A percentile compares a stretch with the other conserved stretches of the same genome.
Conservation (phyloP, 768 basidiomycete genomes). For the Mycena latifolia region DNA sequence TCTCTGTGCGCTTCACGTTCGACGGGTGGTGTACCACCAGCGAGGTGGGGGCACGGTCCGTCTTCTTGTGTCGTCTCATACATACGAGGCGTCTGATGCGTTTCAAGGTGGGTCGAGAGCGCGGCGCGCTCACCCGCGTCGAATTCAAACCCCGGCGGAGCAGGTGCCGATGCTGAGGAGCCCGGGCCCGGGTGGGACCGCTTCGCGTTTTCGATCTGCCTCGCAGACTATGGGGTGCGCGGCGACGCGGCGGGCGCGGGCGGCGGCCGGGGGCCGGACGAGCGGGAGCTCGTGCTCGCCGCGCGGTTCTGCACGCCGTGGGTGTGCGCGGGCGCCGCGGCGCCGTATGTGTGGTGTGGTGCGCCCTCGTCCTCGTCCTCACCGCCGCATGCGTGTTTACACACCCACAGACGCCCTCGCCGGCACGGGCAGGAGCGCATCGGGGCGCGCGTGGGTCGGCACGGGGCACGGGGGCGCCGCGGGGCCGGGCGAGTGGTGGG, state of each 20-base stretch:
- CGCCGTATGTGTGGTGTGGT: constrained; percentile 35
- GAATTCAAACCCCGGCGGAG: constrained; percentile 6
- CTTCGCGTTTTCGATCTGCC: constrained; percentile 70
- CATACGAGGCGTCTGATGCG: too few relatives aligned
- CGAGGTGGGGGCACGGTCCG: constrained; percentile 81
- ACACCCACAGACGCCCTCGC: not conserved
- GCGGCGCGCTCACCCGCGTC: too few relatives aligned
- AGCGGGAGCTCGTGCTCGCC: constrained; percentile 71
- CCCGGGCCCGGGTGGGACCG: constrained; percentile 62
- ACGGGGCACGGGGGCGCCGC: constrained; percentile 33
- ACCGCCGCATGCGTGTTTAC: not conserved
- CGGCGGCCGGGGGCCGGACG: constrained; percentile 48
- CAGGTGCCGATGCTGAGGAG: too few relatives aligned
- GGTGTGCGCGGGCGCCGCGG: constrained; percentile 23
- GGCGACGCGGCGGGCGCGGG: not conserved
- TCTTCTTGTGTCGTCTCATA: too few relatives aligned
- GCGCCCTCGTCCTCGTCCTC: not conserved
- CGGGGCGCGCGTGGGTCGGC: constrained; percentile 18
- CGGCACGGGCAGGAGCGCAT: not conserved
- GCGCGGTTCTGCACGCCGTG: constrained; percentile 57
- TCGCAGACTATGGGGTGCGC: constrained; percentile 80
- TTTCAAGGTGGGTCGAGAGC: constrained; percentile 50
- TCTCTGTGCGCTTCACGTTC: constrained; percentile 89
- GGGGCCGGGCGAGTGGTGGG: constrained; percentile 85
- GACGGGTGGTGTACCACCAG: constrained; percentile 95